Conservation (phyloP, 495 filamentous ascomycete genomes). For the Lasiosphaeris hirsuta region DNA sequence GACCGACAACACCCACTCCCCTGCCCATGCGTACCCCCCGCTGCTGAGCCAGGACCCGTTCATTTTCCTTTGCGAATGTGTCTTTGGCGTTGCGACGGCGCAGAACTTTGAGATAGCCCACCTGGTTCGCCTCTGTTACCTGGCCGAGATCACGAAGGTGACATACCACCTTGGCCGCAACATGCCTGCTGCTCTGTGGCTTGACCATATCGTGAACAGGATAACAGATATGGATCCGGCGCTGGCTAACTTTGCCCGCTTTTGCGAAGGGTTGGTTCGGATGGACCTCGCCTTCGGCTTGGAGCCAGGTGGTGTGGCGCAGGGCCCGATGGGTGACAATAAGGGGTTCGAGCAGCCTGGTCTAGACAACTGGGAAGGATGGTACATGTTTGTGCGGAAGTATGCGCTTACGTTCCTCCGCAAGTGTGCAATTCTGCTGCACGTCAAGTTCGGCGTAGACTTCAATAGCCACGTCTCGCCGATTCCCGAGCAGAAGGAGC, state of each 20-base stretch:
- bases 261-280: slow-evolving; percentile 35
- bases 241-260: slow-evolving; percentile 43
- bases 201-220: slow-evolving; percentile 34
- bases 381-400: slow-evolving; percentile 56
- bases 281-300: slow-evolving; percentile 28
- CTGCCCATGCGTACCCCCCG: slow-evolving; percentile 55
- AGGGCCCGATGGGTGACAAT: slow-evolving; percentile 27
- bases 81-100: slow-evolving; percentile 51
- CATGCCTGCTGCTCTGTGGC: slow-evolving; percentile 35
- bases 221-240: slow-evolving; percentile 30
- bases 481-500: slow-evolving; percentile 66
- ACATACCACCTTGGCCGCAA: slow-evolving; percentile 50
- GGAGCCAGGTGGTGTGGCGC: slow-evolving; percentile 3
- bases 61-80: slow-evolving; percentile 78
- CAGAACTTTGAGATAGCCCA: slow-evolving; percentile 71
- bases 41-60: slow-evolving; percentile 77
- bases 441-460: slow-evolving; percentile 84
- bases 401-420: slow-evolving; percentile 90
- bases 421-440: slow-evolving; percentile 76
- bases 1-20: slow-evolving; percentile 23
- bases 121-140: slow-evolving; percentile 82
- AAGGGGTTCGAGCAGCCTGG: slow-evolving; percentile 42
- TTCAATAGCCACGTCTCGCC: slow-evolving; percentile 72
- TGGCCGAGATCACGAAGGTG: slow-evolving; percentile 86
- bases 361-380: slow-evolving; percentile 38